Evolutionary conservation across 805 yeast genomes (phyloP), one percentile per base, ranked within the genome.

Genomic region (Starmerella khaoyaiensis): DNA sequence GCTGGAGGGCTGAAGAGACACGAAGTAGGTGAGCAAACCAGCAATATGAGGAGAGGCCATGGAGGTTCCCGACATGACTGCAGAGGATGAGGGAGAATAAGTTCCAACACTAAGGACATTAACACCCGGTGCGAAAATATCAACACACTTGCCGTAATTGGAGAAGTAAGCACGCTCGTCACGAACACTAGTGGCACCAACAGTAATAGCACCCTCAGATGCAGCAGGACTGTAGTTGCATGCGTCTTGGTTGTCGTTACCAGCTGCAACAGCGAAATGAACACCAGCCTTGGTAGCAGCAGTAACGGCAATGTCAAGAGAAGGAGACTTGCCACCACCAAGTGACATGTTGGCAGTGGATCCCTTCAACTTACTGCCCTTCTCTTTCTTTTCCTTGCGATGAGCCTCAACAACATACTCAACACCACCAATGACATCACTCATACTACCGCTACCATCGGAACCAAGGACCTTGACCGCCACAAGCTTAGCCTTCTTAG

Each of bases 21-120:
- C 65, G 64, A 73, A 87, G 69, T 87, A 87, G 7, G 94, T 72
- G 54, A 84, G 73, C 58, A 87, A 68, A 51, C 98, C 98, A 42
- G 84, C 77, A 50, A 86, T 86, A 56, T 84, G 95, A 31, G 98
- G 97, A 26, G 96, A 79, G 17, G 97, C 95, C 98, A 87, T 87
- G 12, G 97, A 87, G 9, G 96, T 87, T 62, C 98, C 98, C 26
- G 94, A 53, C 62, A 59, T 56, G 35, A 45, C 31, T n/a, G 52
- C 58, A 37, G 59, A 50, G 12, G 56, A 44, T 20, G 49, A 46
- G 33, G 55, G 52, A 29, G 54, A 48, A 23, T 33, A 32, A 34
- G 51, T 56, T 24, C 57, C 52, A 20, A 61, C 53, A 30, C 94
- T 82, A 49, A 78, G 67, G 44, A 87, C 74, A 58, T 82, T 78